Percentiles rank a stretch among this genome's conserved stretches.
These are phyloP conservation scores for Sphaerobolus stellatus DNA, from an alignment of 1,284 basidiomycete species.

Conservation along the genomic window DNA sequence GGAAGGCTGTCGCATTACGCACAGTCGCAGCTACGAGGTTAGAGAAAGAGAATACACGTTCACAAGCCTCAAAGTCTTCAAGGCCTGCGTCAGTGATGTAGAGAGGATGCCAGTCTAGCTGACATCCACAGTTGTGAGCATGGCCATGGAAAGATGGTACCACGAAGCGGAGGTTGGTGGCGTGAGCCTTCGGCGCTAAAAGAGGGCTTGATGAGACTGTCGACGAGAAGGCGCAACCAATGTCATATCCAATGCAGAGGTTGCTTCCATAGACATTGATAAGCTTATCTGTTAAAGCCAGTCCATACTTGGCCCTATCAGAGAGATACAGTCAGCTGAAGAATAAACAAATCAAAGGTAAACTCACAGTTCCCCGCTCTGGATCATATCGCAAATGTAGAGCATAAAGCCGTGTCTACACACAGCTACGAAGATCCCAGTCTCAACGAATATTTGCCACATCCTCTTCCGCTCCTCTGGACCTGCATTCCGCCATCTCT, in stretches of 20 bases:
- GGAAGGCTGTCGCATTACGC: conserved; percentile 26
- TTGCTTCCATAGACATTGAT: conserved; percentile 22
- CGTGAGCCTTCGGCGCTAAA: conserved; percentile 17
- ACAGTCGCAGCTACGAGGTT: conserved; percentile 26
- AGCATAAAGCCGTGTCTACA: not conserved
- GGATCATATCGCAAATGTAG: conserved; percentile 19
- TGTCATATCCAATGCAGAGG: conserved; percentile 34
- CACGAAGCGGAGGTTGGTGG: conserved; percentile 13
- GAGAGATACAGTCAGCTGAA: not conserved
- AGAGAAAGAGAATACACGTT: conserved; percentile 31
- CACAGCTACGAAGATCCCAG: conserved; percentile 30
- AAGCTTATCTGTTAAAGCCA: conserved; percentile 28
- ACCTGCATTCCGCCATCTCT: conserved; percentile 33
- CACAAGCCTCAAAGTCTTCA: conserved; percentile 32
- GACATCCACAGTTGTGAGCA: conserved; percentile 20
- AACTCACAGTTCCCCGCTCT: conserved; percentile 24
- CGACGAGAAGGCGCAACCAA: conserved; percentile 31
- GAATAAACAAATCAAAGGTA: not conserved
- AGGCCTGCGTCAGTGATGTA: conserved; percentile 30
- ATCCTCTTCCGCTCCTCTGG: conserved; percentile 31
- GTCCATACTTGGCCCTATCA: conserved; percentile 34
- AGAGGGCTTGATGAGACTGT: conserved; percentile 28
- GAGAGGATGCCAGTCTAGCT: conserved; percentile 24
- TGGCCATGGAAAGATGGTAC: conserved; percentile 23
- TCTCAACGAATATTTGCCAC: conserved; percentile 33